These are phyloP conservation scores for Candida sanyaensis DNA, from an alignment of 1,139 yeast genomes.

Conservation along the genomic window DNA sequence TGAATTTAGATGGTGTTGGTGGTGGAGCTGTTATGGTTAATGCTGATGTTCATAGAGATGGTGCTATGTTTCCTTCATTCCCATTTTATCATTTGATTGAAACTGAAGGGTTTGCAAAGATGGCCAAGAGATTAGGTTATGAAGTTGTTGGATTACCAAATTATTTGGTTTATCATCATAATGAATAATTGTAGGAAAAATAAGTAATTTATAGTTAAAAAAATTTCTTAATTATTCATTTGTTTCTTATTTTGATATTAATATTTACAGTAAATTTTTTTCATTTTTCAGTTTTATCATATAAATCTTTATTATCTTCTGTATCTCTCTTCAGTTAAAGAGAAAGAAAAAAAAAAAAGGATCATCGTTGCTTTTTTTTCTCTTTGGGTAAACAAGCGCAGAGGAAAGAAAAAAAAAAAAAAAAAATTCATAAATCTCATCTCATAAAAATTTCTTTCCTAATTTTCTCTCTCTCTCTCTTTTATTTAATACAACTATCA, in stretches of 20 bases:
- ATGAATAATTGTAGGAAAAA: constrained; percentile 49
- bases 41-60: constrained; percentile 97
- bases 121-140: constrained; percentile 94
- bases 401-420: constrained; percentile 3
- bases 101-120: constrained; percentile 97
- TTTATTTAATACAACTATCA: background rate
- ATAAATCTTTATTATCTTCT: no score
- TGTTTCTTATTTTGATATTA: no score
- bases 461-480: background rate
- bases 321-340: no score
- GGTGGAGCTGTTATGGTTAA: constrained; percentile 94
- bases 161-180: constrained; percentile 84
- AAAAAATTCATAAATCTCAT: background rate
- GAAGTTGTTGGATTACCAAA: constrained; percentile 92
- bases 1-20: constrained; percentile 95
- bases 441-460: background rate
- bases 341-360: no score
- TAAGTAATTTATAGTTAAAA: no score
- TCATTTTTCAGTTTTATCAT: no score
- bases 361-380: no score
- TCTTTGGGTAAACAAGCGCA: background rate
- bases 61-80: constrained; percentile 99
- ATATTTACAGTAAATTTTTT: no score
- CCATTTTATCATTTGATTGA: constrained; percentile 96
- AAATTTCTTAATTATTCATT: no score